Evolutionary conservation across 768 basidiomycete species (phyloP), one percentile per base, ranked within the genome.

Genomic region (Saitozyma sp.): DNA sequence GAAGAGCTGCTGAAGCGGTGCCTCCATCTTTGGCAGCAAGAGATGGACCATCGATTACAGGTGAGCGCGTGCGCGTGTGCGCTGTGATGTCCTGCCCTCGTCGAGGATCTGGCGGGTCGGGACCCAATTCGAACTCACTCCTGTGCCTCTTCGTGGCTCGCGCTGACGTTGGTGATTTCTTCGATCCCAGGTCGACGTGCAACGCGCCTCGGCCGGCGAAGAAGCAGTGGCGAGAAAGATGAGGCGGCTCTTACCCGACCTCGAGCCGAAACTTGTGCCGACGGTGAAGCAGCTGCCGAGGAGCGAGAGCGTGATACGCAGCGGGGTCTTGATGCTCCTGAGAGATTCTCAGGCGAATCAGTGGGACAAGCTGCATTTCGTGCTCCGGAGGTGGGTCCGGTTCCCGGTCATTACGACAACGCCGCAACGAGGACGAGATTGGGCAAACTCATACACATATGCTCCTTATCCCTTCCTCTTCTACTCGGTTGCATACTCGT

Each of bases 301-400:
- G 66, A 95, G 92, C 67, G 89, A 93, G 74, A 85, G 84, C 14
- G 85, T 87, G 3, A 90, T 90, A 8, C 94, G 92, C 84, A 89
- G 87, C 76, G 95, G 95, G 9, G 82, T 88, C 73, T 81, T 98
- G 55, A 81, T 88, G 81, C 84, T 94, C 64, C 84, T 97, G 68
- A 85, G 84, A 37, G 88, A 98, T 76, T 90, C 93, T 10, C 85
- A 84, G 49, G 86, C 86, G 71, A 86, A 92, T 72, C 78, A 82
- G 39, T 99, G 96, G 96, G 85, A 86, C 70, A 86, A 84, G 74
- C 83, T 87, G 59, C 93, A 89, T 87, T 92, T 93, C 76, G 89
- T 93, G 14, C 83, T 98, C 9, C 85, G 87, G 76, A 86, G 92
- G 93, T 92, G 69, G 39, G 79, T 65, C 3, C 11, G 8, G 8